These are phyloP conservation scores for Xanthoconium purpureum DNA, from an alignment of 768 basidiomycete genomes.

Conservation along the genomic window DNA sequence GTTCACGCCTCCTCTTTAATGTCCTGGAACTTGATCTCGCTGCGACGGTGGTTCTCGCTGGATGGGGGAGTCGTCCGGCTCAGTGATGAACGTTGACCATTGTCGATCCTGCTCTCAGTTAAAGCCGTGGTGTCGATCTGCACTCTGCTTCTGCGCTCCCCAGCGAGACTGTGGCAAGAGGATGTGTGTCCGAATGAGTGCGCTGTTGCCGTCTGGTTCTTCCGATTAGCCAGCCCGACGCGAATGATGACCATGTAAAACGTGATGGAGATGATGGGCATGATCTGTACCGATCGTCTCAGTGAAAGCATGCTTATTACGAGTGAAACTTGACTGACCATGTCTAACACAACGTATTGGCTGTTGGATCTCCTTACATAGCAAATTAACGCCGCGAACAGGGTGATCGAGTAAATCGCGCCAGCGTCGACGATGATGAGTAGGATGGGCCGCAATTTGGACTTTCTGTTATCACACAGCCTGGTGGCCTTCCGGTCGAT, in stretches of 20 bases:
- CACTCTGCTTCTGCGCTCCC: constrained; percentile 2
- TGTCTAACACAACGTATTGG: constrained; percentile 36
- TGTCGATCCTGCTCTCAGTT: not conserved
- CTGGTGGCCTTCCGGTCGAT: constrained; percentile 22
- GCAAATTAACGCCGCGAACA: constrained; percentile 31
- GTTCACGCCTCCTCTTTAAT: not conserved
- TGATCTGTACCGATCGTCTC: constrained; percentile 21
- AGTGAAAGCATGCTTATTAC: not conserved
- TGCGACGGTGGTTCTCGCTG: not conserved
- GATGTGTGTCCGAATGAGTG: not conserved
- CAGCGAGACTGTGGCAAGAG: not conserved
- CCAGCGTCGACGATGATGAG: constrained; percentile 38
- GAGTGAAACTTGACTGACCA: constrained; percentile 22
- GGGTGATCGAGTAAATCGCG: constrained; percentile 35
- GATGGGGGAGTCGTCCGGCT: not conserved
- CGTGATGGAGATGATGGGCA: constrained; percentile 40
- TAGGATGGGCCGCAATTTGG: constrained; percentile 18
- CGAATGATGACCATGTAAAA: constrained; percentile 45
- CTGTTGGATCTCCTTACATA: constrained; percentile 29
- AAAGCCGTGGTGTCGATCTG: constrained; percentile 5
- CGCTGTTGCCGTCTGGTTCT: not conserved
- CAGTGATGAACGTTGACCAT: not conserved
- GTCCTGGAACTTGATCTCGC: not conserved
- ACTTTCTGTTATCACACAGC: constrained; percentile 9
- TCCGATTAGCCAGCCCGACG: constrained; percentile 22